Base-by-base conservation (phyloP, 2,329 filamentous ascomycete genomes). In the Colletotrichum sp. region DNA sequence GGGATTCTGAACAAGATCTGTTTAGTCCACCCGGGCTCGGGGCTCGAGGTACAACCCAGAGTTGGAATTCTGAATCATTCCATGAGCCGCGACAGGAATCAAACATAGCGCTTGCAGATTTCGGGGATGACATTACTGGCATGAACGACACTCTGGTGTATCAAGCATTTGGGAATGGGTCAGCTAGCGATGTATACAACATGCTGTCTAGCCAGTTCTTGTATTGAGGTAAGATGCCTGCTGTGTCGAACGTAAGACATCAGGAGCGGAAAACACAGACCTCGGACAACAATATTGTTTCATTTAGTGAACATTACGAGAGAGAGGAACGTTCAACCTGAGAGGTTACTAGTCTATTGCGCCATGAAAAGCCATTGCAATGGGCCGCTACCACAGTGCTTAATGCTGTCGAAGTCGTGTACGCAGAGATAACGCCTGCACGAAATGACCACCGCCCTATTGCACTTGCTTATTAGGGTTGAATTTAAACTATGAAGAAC, bases 81-180 rank as follows among this genome's bases (percentile, higher is more conserved):
- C 3, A 13, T 10, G 36, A 60, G 6, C 1, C 30, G 5, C 28
- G 26, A n/a, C 9, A 15, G 15, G 24, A 18, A 15, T 8, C 10
- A 36, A 6, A 6, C 4, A 2, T 62, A 5, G 77, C 57, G 6
- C 59, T 75, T 4, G 75, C 69, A 10, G 68, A 77, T 3, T 79
- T 80, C 24, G 79, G 77, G 4, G 77, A 80, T 5, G 77, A 74
- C 1, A 52, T 79, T 10, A 77, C 77, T 3, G 72, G 79, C n/a
- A 79, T 82, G 77, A 80, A 80, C 60, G 80, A 81, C 55, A 80
- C 59, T 21, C 63, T 81, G 6, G 76, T 82, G 18, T 81, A 80
- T 52, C 80, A 83, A 71, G 81, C 79, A 2, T 83, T 83, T 71
- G 81, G 81, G 10, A 78, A 36, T 2, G 79, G 79, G 6, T 80